Conservation (phyloP, 2,329 filamentous ascomycete species). For the Cryphonectria radicalis region DNA sequence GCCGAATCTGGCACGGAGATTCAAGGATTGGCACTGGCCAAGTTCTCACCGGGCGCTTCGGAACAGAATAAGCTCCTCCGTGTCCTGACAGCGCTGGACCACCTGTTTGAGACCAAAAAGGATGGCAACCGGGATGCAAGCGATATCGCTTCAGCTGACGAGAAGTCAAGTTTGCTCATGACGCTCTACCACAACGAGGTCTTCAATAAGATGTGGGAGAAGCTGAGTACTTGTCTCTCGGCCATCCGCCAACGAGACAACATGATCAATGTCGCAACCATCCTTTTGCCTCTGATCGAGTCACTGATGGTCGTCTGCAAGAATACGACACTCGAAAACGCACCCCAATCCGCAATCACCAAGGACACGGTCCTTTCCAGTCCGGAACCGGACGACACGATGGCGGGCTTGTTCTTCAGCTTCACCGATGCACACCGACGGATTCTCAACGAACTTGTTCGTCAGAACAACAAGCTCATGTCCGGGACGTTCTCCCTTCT, state of each 20-base stretch:
- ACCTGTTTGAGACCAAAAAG: slow-evolving; percentile 83
- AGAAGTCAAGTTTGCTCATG: slow-evolving; percentile 84
- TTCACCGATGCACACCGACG: slow-evolving; percentile 98
- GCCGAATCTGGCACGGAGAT: slow-evolving; percentile 92
- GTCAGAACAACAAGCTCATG: slow-evolving; percentile 97
- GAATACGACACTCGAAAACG: slow-evolving; percentile 83
- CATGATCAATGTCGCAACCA: slow-evolving; percentile 96
- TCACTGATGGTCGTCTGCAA: slow-evolving; percentile 99
- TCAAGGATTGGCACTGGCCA: slow-evolving; percentile 89
- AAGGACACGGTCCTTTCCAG: slow-evolving; percentile 77
- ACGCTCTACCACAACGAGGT: slow-evolving; percentile 89
- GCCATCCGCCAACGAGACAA: slow-evolving; percentile 90
- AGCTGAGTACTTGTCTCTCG: slow-evolving; percentile 84
- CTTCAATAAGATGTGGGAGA: slow-evolving; percentile 89
- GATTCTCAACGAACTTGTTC: slow-evolving; percentile 95
- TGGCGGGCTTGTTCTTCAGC: slow-evolving; percentile 91
- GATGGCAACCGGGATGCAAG: slow-evolving; percentile 40
- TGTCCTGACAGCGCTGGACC: slow-evolving; percentile 91
- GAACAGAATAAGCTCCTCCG: slow-evolving; percentile 95
- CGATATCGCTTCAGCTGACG: slow-evolving; percentile 38
- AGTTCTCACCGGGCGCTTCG: slow-evolving; percentile 94
- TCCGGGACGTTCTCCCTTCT: slow-evolving; percentile 94
- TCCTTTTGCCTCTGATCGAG: slow-evolving; percentile 91
- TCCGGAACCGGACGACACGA: slow-evolving; percentile 76
- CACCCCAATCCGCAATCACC: slow-evolving; percentile 48